Evolutionary conservation across 805 yeast species (phyloP).

Genomic region (Nakazawaea siamensis): DNA sequence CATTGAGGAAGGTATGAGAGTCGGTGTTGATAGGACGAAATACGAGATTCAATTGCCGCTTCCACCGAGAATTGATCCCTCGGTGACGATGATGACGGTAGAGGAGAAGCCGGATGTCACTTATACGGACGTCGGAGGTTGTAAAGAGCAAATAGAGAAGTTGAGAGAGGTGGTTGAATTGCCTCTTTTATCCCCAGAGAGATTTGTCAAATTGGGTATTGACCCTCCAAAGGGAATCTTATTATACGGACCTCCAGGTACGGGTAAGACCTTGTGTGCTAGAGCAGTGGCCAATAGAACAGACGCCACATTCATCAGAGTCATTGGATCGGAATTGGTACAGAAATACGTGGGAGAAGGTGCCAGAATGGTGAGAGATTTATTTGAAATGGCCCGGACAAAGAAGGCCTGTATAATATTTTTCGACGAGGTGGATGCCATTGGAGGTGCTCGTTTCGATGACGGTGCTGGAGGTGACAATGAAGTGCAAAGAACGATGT

Average conservation of each 20-base stretch:
- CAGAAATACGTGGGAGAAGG: slow-evolving; percentile 99
- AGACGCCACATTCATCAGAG: slow-evolving; percentile 97
- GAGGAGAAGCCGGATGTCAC: slow-evolving; percentile 99
- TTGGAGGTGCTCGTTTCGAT: slow-evolving; percentile 99
- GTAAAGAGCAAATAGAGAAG: slow-evolving; percentile 97
- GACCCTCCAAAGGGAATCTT: slow-evolving; percentile 99
- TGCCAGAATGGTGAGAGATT: slow-evolving; percentile 98
- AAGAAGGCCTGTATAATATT: slow-evolving; percentile 97
- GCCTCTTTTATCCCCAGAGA: slow-evolving; percentile 89
- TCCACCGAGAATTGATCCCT: slow-evolving; percentile 96
- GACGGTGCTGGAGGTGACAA: slow-evolving; percentile 99
- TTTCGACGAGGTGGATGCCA: slow-evolving; percentile 97
- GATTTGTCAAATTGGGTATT: slow-evolving; percentile 93
- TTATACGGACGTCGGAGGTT: slow-evolving; percentile 96
- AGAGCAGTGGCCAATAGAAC: slow-evolving; percentile 99
- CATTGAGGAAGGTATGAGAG: slow-evolving; percentile 99
- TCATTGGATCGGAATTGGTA: slow-evolving; percentile 95
- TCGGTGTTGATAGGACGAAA: slow-evolving; percentile 96
- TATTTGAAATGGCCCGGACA: slow-evolving; percentile 98
- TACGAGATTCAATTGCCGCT: slow-evolving; percentile 95
- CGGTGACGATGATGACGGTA: slow-evolving; percentile 99
- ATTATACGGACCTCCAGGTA: slow-evolving; percentile 97
- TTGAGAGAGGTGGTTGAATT: slow-evolving; percentile 93
- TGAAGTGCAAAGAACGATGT: slow-evolving; percentile 98
- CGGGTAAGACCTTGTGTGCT: slow-evolving; percentile 97